Evolutionary conservation across 768 basidiomycete genomes (phyloP), one percentile per base, ranked within the genome.

Genomic region (Boletus speciosus): DNA sequence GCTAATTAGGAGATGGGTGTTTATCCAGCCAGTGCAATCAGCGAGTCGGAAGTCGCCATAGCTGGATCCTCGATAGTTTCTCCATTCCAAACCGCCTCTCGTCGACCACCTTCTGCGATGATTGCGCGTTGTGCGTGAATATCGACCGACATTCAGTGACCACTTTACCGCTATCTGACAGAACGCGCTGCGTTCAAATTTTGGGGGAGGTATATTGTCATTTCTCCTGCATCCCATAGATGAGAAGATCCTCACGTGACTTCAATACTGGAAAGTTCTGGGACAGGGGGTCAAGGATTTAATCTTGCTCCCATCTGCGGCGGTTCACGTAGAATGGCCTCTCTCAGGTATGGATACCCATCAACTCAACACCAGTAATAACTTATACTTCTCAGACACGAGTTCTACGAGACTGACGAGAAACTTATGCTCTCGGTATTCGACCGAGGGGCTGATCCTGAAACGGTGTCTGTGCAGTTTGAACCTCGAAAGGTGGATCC

Each of bases 321-420:
- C 34, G 9, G 12, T n/a, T 27, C 27, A 34, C 46, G 15, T 38
- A 52, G 41, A 45, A 73, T 72, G 72, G 25, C 61, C 41, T 47
- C 67, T 27, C 56, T 59, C 32, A 70, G 71, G 71, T 70, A 61
- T 21, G 62, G 11, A 25, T 15, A 31, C n/a, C 16, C 31, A 37
- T 6, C 3, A 19, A 12, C 3, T 16, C 8, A 12, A 32, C 34
- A 21, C 27, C n/a, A n/a, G 21, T 4, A 2, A 37, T 14, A 9
- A 16, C 51, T 49, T 11, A 60, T 45, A 40, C 47, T 39, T 39
- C 29, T 36, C 29, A 91, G 90, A 70, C 84, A 93, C 74, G 90
- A 91, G 69, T 93, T 88, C 70, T 93, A 93, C 70, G 91, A 93
- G 72, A 88, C 85, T 12, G 90, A 93, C 61, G 88, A 92, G 55